Base-by-base conservation (phyloP, 2,329 filamentous ascomycete species). In the Colletotrichum cuscutae region DNA sequence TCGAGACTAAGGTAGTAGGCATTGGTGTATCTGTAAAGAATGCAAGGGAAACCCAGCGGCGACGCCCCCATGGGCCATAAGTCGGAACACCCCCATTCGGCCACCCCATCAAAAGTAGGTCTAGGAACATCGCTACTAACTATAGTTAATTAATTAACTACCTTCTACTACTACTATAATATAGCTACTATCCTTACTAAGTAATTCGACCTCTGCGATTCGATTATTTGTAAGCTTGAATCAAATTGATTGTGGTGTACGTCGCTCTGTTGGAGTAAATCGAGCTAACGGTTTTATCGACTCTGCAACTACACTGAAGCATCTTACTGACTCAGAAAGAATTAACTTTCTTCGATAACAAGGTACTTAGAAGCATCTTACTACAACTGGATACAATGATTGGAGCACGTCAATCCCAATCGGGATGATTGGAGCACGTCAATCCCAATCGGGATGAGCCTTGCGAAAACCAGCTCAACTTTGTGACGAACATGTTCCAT, bases 181-280 rank as follows among this genome's bases (percentile, higher is more conserved):
- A n/a, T n/a, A n/a, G n/a, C n/a, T n/a, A n/a, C n/a, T n/a, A n/a
- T n/a, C n/a, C n/a, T n/a, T n/a, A n/a, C n/a, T n/a, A n/a, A n/a
- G n/a, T n/a, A n/a, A n/a, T n/a, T n/a, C n/a, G n/a, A n/a, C n/a
- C n/a, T n/a, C n/a, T n/a, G n/a, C n/a, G n/a, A n/a, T n/a, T n/a
- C n/a, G n/a, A n/a, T n/a, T n/a, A n/a, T n/a, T n/a, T n/a, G n/a
- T n/a, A n/a, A n/a, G n/a, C 46, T 67, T 67, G 68, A 61, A 67
- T 62, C 63, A 57, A 57, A 32, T 71, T 67, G 49, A 71, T 71
- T 71, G 26, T 52, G 68, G 57, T 67, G 57, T 71, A 67, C 56
- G 68, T 67, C 56, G 63, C 63, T 42, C 52, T 42, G 68, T 71
- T 19, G 13, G 37, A 42, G 37, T 15, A 19, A 42, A 42, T 26